These are phyloP conservation scores for Sugiyamaella mastotermitis DNA, from an alignment of 805 yeast species.

Conservation along the genomic window DNA sequence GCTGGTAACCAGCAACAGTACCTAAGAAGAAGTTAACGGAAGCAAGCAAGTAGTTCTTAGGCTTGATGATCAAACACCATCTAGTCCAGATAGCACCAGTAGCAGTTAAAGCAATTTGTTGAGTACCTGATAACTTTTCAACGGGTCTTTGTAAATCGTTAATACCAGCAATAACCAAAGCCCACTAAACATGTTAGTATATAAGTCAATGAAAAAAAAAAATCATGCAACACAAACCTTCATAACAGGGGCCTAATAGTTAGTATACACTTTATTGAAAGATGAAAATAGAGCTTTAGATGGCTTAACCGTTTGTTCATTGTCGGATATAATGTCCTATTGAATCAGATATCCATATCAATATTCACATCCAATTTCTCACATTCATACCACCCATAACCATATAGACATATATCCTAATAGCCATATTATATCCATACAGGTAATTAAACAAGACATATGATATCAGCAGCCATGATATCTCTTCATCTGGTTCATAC, in stretches of 20 bases:
- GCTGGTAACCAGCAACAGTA: conserved; percentile 80
- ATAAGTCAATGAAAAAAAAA: not conserved
- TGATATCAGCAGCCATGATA: too few species aligned
- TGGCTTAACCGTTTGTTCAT: too few species aligned
- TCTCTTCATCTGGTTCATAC: not conserved
- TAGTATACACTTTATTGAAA: not conserved
- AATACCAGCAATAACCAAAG: conserved; percentile 85
- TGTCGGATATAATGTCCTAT: too few species aligned
- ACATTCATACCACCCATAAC: too few species aligned
- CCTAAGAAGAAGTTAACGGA: conserved; percentile 92
- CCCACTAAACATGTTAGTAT: conserved; percentile 51
- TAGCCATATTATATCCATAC: too few species aligned
- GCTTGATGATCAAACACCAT: conserved; percentile 92
- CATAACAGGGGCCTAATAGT: conserved; percentile 48
- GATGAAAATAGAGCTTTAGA: not conserved
- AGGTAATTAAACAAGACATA: too few species aligned
- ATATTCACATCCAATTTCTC: too few species aligned
- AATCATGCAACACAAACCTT: conserved; percentile 33
- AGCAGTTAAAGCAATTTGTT: conserved; percentile 76
- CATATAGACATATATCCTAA: too few species aligned
- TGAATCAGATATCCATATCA: too few species aligned
- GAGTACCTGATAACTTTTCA: conserved; percentile 84
- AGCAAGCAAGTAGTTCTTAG: conserved; percentile 81
- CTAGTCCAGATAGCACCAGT: conserved; percentile 97
- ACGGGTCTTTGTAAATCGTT: conserved; percentile 86